phyloP scores from a whole-genome alignment of 192 early-diverging fungal species.

The Dissophora globulifera region DNA sequence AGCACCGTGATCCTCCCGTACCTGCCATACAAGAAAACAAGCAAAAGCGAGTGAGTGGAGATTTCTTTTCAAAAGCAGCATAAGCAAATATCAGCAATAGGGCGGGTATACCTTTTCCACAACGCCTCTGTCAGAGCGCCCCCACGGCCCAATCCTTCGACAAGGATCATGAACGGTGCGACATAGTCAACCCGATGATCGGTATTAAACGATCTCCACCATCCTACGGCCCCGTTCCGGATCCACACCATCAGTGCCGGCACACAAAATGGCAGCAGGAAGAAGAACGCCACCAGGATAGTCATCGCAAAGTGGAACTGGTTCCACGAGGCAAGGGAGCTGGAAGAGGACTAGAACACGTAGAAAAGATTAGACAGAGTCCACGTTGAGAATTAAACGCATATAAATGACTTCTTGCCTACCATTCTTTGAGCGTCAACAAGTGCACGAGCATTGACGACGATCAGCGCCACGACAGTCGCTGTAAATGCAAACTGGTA shows the following conservation, averaged over 20 bases:
- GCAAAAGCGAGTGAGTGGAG: too few relatives aligned
- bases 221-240: conserved; percentile 73
- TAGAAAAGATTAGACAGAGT: neutral
- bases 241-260: conserved; percentile 80
- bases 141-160: conserved; percentile 45
- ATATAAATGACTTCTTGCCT: too few relatives aligned
- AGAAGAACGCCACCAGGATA: conserved; percentile 69
- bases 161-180: conserved; percentile 58
- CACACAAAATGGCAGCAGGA: conserved; percentile 71
- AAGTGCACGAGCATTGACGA: conserved; percentile 59
- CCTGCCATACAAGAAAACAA: conserved; percentile 18
- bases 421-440: conserved; percentile 33
- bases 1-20: conserved; percentile 46
- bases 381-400: too few relatives aligned
- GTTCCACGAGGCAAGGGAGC: conserved; percentile 19
- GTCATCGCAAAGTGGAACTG: conserved; percentile 67
- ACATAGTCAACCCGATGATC: conserved; percentile 69
- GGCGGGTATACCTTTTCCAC: conserved; percentile 55
- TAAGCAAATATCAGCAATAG: neutral
- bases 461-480: conserved; percentile 67
- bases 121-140: conserved; percentile 56
- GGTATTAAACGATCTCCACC: conserved; percentile 74
- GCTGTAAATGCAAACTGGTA: conserved; percentile 83
- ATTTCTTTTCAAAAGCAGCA: too few relatives aligned
- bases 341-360: neutral